Percentiles rank a stretch among this genome's conserved stretches.
These are phyloP conservation scores for Colletotrichum spinosum DNA, from an alignment of 2,329 filamentous ascomycete species.

Conservation along the genomic window DNA sequence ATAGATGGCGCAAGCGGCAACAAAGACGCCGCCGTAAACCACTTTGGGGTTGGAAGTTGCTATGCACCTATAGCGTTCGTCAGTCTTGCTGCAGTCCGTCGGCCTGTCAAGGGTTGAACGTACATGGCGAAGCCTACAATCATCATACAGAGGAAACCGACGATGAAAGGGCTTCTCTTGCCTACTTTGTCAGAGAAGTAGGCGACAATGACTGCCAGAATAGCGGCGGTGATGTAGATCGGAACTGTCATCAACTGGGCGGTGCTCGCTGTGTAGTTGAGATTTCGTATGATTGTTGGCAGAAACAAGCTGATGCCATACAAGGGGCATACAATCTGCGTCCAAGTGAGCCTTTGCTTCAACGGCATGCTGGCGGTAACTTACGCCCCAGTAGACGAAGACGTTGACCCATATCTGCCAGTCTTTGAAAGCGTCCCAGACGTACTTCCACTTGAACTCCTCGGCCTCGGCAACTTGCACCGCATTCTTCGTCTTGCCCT, in stretches of 20 bases:
- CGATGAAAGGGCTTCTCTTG: conserved; percentile 66
- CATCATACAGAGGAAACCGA: conserved; percentile 64
- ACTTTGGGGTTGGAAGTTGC: conserved; percentile 67
- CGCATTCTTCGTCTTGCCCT: conserved; percentile 29
- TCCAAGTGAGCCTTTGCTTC: neutral
- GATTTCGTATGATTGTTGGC: conserved; percentile 71
- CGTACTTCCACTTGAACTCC: conserved; percentile 79
- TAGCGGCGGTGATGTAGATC: conserved; percentile 72
- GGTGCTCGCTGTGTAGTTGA: conserved; percentile 67
- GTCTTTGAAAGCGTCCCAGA: conserved; percentile 78
- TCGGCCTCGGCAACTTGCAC: conserved; percentile 72
- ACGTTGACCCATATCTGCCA: conserved; percentile 80
- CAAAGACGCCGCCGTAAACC: conserved; percentile 80
- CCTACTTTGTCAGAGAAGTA: conserved; percentile 66
- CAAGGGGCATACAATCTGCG: conserved; percentile 63
- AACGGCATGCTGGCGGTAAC: conserved; percentile 48
- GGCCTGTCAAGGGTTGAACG: conserved; percentile 30
- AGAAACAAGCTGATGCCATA: conserved; percentile 70
- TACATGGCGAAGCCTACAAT: conserved; percentile 68
- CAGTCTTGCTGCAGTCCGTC: neutral
- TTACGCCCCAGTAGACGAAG: conserved; percentile 73
- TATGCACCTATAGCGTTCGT: conserved; percentile 61
- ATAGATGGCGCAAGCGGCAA: conserved; percentile 83
- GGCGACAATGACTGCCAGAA: conserved; percentile 64
- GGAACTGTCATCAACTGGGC: conserved; percentile 75